Conservation (phyloP, 306 rosid species). For the Cucumis cinereus region DNA sequence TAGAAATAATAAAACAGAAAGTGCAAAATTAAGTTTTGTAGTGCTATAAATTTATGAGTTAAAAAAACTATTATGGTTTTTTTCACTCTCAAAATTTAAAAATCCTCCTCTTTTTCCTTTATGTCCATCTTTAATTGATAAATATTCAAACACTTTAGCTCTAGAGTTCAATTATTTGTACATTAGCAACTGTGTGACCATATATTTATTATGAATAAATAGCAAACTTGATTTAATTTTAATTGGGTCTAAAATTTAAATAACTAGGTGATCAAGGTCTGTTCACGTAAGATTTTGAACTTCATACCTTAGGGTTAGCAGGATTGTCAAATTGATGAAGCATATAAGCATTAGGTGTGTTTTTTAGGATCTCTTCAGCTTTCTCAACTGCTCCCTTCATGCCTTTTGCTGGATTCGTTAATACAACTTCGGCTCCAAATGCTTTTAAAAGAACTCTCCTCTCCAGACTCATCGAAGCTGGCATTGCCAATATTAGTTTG, state of each 20-base stretch:
- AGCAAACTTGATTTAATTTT: background rate
- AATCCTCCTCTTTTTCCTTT: background rate
- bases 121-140: background rate
- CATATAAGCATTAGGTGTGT: slow-evolving; percentile 73
- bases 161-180: background rate
- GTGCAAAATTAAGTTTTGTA: background rate
- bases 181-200: background rate
- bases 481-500: slow-evolving; percentile 90
- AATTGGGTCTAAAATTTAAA: slow-evolving; percentile 1
- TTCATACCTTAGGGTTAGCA: slow-evolving; percentile 87
- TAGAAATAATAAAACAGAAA: background rate
- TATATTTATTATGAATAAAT: background rate
- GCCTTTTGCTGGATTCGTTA: slow-evolving; percentile 85
- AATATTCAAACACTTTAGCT: background rate
- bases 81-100: background rate
- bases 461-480: slow-evolving; percentile 96
- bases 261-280: background rate
- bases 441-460: slow-evolving; percentile 93
- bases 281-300: background rate
- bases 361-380: slow-evolving; percentile 83
- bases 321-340: slow-evolving; percentile 99
- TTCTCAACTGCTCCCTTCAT: slow-evolving; percentile 98
- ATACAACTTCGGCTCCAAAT: slow-evolving; percentile 92
- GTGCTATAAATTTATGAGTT: background rate
- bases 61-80: background rate